phyloP scores from a whole-genome alignment of 352 stramenopile species.

The Globisporangium sylvaticum region DNA sequence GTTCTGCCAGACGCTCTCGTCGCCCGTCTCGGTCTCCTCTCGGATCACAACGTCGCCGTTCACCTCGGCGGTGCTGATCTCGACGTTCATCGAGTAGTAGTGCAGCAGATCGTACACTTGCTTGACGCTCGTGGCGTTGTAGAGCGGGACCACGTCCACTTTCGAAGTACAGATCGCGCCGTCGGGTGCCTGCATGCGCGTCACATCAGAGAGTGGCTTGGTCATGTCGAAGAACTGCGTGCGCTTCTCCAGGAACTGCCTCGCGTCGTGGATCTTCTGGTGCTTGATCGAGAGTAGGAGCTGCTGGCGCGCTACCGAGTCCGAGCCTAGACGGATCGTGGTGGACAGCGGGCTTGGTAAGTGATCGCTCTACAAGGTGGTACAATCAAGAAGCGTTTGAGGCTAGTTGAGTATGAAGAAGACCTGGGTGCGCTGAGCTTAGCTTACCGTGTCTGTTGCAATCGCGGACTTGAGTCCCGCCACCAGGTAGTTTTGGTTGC shows the following conservation, averaged over 20 bases:
- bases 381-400: not conserved
- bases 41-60: constrained; percentile 12
- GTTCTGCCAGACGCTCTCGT: constrained; percentile 5
- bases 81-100: constrained; percentile 8
- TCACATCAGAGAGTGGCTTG: constrained; percentile 29
- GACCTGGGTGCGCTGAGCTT: no score
- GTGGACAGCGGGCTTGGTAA: not conserved
- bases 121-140: constrained; percentile 10
- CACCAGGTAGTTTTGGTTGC: not conserved
- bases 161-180: constrained; percentile 9
- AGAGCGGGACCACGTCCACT: constrained; percentile 26
- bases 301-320: not conserved
- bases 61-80: constrained; percentile 12
- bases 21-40: constrained; percentile 1
- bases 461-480: not conserved
- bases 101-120: constrained; percentile 10
- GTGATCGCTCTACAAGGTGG: not conserved
- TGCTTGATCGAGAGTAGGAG: not conserved
- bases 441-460: not conserved
- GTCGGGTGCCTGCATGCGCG: constrained; percentile 1
- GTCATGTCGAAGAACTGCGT: constrained; percentile 16
- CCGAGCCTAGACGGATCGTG: not conserved
- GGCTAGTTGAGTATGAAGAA: no score
- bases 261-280: not conserved
- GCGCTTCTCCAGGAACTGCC: constrained; percentile 25